Base-by-base conservation (phyloP, 2,329 filamentous ascomycete genomes). In the Emmonsiellopsis sp. region DNA sequence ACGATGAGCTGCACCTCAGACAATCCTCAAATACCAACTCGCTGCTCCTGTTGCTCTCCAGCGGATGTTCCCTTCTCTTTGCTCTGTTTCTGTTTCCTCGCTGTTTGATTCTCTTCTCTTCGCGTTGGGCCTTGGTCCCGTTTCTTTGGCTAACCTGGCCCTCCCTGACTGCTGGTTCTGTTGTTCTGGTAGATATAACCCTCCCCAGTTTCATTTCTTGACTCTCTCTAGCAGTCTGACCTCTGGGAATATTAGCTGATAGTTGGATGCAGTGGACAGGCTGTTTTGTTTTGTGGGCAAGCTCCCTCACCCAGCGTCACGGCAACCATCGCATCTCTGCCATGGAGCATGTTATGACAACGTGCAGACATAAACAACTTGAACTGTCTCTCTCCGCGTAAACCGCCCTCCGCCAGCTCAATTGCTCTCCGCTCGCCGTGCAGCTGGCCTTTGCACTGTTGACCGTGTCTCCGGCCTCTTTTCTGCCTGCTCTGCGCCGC, bases 311-410 rank as follows among this genome's bases (percentile, higher is more conserved):
- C 21, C 21, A 36, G 33, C 33, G 6, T 21, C 45, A n/a, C 45
- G 33, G 45, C 45, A 48, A 48, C 45, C 33, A 9, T 4, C 45
- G n/a, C n/a, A 8, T 48, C 14, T 11, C 17, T 48, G 36, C 17
- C 45, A 48, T 48, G 45, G 45, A 48, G 45, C 10, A 27, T 48
- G 45, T 21, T 21, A 17, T 48, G 45, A 48, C 45, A 14, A 48
- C 45, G 45, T 21, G 32, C 33, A 48, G 45, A 17, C 37, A 48
- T 48, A 39, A 48, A 48, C 33, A n/a, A 17, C 27, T 34, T 36
- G 36, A 10, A 13, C 34, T 34, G 37, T 48, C n/a, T 37, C 37
- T 10, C 10, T 39, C 21, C 21, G 21, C 21, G 21, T 27, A 27
- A 27, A 48, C 36, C 17, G 36, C n/a, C 33, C 9, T 48, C 33